Percentiles rank a stretch among this genome's conserved stretches.
Conservation (phyloP, 2,329 filamentous ascomycete genomes). For the Cladosporium austrohemisphaericum region DNA sequence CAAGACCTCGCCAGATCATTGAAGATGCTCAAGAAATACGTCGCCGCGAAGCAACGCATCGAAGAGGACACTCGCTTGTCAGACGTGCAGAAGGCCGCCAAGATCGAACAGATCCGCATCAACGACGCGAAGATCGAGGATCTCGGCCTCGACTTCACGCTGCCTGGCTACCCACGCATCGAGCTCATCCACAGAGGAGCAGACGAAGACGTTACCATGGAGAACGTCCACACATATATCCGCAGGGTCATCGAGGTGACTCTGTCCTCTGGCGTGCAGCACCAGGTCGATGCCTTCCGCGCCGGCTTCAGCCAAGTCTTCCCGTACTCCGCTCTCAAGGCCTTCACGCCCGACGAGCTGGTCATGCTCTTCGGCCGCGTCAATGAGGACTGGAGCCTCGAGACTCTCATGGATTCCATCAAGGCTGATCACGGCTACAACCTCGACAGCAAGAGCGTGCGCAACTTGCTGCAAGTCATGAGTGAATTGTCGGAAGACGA, state of each 20-base stretch:
- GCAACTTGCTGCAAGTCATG: slow-evolving; percentile 90
- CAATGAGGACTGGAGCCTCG: slow-evolving; percentile 95
- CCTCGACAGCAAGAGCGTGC: slow-evolving; percentile 94
- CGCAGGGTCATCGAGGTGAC: slow-evolving; percentile 90
- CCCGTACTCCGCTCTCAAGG: slow-evolving; percentile 84
- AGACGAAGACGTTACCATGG: slow-evolving; percentile 73
- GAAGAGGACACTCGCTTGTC: slow-evolving; percentile 67
- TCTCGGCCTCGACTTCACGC: slow-evolving; percentile 85
- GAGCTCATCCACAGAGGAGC: slow-evolving; percentile 74
- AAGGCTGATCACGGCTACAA: slow-evolving; percentile 99
- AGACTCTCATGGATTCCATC: slow-evolving; percentile 96
- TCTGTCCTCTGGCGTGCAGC: slow-evolving; percentile 78
- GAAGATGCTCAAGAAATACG: slow-evolving; percentile 82
- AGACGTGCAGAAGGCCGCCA: slow-evolving; percentile 65
- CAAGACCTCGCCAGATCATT: slow-evolving; percentile 80
- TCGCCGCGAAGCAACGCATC: slow-evolving; percentile 74
- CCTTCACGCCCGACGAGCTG: slow-evolving; percentile 92
- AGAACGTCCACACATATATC: slow-evolving; percentile 86
- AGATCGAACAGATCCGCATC: slow-evolving; percentile 66
- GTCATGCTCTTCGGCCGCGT: slow-evolving; percentile 90
- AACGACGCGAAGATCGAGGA: slow-evolving; percentile 80
- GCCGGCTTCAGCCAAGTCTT: slow-evolving; percentile 93
- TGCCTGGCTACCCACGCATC: slow-evolving; percentile 85
- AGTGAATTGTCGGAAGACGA: slow-evolving; percentile 72
- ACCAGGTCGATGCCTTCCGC: slow-evolving; percentile 87